Conservation (phyloP, 2,329 filamentous ascomycete species). For the Zopfia rhizophila region DNA sequence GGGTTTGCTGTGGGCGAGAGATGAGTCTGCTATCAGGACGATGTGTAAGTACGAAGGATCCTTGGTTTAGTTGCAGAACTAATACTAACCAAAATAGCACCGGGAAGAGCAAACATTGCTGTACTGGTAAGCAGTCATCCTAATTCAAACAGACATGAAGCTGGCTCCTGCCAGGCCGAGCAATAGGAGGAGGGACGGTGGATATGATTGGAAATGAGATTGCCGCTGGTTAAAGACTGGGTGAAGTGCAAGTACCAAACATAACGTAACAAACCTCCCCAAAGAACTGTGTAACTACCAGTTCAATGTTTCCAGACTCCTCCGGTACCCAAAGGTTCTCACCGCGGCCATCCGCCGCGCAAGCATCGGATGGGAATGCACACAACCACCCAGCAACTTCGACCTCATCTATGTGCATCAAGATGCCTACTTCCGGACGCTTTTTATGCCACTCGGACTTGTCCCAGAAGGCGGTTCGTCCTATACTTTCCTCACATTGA, state of each 20-base stretch:
- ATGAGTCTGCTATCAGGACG: constrained; percentile 23
- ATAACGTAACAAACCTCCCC: no score
- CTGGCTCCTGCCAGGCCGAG: constrained; percentile 13
- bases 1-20: constrained; percentile 27
- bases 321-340: constrained; percentile 29
- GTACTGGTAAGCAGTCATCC: constrained; percentile 14
- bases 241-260: no score
- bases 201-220: no score
- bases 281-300: no score
- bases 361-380: constrained; percentile 33
- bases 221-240: no score
- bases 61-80: not conserved
- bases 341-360: constrained; percentile 31
- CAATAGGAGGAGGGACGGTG: no score
- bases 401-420: constrained; percentile 31
- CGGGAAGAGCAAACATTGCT: constrained; percentile 28
- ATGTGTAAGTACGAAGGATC: constrained; percentile 15
- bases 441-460: constrained; percentile 27
- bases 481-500: constrained; percentile 29
- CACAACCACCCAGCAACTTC: constrained; percentile 24
- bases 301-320: constrained; percentile 10
- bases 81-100: constrained; percentile 10
- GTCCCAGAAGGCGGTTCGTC: constrained; percentile 31
- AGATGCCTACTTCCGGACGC: constrained; percentile 32
- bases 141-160: not conserved